phyloP scores from a whole-genome alignment of 257 asterid species.

The Solanum etuberosum region DNA sequence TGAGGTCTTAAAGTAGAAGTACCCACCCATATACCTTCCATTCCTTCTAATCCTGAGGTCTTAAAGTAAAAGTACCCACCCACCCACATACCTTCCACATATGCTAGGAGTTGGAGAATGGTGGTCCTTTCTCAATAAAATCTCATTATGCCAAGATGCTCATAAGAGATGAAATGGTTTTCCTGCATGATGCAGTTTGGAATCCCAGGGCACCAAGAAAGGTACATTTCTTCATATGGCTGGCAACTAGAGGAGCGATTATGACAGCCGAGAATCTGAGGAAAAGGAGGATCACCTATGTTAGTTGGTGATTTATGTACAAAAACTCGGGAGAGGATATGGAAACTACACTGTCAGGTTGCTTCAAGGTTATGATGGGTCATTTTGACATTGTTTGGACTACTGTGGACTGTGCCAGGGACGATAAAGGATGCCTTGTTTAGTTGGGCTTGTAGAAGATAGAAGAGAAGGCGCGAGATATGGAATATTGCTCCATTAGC shows the following conservation, averaged over 20 bases:
- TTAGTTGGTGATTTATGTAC: background rate
- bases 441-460: background rate
- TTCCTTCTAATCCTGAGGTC: background rate
- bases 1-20: background rate
- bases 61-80: background rate
- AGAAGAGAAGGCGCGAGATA: background rate
- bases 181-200: background rate
- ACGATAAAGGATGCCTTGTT: background rate
- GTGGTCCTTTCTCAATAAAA: background rate
- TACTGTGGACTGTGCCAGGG: background rate
- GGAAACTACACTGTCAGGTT: background rate
- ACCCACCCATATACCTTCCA: background rate
- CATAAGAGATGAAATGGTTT: background rate
- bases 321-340: background rate
- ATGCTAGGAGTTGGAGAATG: background rate
- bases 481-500: background rate
- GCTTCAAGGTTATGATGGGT: background rate
- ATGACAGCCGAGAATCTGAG: background rate
- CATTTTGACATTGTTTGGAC: background rate
- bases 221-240: background rate
- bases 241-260: background rate
- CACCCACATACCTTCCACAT: background rate
- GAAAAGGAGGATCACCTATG: background rate
- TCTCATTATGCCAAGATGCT: background rate
- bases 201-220: background rate